Evolutionary conservation across 2,329 filamentous ascomycete species (phyloP).

Genomic region (Gnomoniopsis sp.): DNA sequence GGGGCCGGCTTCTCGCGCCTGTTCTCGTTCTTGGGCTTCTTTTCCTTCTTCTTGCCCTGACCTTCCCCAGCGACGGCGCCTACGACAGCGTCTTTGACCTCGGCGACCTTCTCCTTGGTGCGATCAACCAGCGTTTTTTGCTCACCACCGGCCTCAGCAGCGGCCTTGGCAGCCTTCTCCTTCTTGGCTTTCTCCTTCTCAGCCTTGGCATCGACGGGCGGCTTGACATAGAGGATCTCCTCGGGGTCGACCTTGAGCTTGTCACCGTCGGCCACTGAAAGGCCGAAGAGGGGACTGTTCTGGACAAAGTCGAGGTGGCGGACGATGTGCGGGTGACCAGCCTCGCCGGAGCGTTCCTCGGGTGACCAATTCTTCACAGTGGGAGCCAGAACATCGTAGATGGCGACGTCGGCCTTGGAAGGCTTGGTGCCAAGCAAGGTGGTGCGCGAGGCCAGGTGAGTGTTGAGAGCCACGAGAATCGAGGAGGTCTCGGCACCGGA

Average conservation of each 20-base stretch:
- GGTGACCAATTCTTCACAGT: slow-evolving; percentile 74
- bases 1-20: slow-evolving; percentile 68
- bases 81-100: slow-evolving; percentile 47
- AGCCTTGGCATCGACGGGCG: slow-evolving; percentile 84
- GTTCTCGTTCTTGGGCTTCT: slow-evolving; percentile 86
- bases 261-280: slow-evolving; percentile 66
- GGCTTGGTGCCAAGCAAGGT: slow-evolving; percentile 88
- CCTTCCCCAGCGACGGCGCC: slow-evolving; percentile 35
- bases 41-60: slow-evolving; percentile 83
- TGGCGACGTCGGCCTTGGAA: slow-evolving; percentile 78
- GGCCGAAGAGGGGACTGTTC: slow-evolving; percentile 72
- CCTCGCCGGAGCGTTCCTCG: slow-evolving; percentile 85
- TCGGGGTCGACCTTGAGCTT: slow-evolving; percentile 78
- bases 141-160: slow-evolving; percentile 39
- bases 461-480: slow-evolving; percentile 77
- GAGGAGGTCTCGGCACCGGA: slow-evolving; percentile 42
- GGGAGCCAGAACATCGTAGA: slow-evolving; percentile 76
- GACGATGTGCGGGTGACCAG: slow-evolving; percentile 86
- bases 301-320: slow-evolving; percentile 93
- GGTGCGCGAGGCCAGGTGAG: slow-evolving; percentile 81
- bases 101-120: slow-evolving; percentile 55
- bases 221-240: slow-evolving; percentile 82
- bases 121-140: slow-evolving; percentile 54
- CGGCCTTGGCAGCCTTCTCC: slow-evolving; percentile 73
- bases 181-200: slow-evolving; percentile 97